A percentile compares a stretch with the other conserved stretches of the same genome.
Evolutionary conservation across 345 rosid species (phyloP).

Genomic region (Populus tremula): DNA sequence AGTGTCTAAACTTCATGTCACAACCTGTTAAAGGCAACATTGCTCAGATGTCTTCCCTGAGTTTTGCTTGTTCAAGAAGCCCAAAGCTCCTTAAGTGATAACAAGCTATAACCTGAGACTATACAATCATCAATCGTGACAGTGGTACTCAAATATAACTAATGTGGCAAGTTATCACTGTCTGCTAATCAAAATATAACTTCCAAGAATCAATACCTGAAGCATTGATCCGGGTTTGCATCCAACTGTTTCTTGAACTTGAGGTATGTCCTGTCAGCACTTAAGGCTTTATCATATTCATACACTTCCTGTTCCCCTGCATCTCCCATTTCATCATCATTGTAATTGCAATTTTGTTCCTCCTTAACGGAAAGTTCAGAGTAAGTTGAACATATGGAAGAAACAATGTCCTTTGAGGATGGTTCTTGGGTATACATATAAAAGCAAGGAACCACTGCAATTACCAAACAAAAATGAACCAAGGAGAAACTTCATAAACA

Average conservation of each 20-base stretch:
- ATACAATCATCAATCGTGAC: not conserved
- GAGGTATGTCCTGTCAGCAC: constrained; percentile 82
- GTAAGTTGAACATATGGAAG: constrained; percentile 37
- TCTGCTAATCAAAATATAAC: not conserved
- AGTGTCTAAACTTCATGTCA: not conserved
- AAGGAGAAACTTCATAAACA: not conserved
- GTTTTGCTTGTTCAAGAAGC: not conserved
- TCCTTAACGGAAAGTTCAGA: constrained; percentile 50
- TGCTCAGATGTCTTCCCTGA: not conserved
- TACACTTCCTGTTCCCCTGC: constrained; percentile 67
- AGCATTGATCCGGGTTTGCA: constrained; percentile 78
- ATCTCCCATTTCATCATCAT: constrained; percentile 50
- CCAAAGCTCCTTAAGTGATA: not conserved
- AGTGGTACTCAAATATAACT: not conserved
- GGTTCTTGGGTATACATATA: constrained; percentile 59
- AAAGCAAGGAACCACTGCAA: constrained; percentile 81
- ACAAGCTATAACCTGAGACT: not conserved
- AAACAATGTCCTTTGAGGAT: constrained; percentile 31
- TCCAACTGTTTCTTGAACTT: constrained; percentile 85
- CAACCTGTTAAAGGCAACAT: not conserved
- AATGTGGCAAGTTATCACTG: not conserved
- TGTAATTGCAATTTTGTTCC: constrained; percentile 28
- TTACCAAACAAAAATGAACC: constrained; percentile 11
- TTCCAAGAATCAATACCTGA: constrained; percentile 50
- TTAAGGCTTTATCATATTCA: constrained; percentile 77